A percentile compares a stretch with the other conserved stretches of the same genome.
phyloP scores from a whole-genome alignment of 306 rosid genomes.

The Lagenaria siceraria region DNA sequence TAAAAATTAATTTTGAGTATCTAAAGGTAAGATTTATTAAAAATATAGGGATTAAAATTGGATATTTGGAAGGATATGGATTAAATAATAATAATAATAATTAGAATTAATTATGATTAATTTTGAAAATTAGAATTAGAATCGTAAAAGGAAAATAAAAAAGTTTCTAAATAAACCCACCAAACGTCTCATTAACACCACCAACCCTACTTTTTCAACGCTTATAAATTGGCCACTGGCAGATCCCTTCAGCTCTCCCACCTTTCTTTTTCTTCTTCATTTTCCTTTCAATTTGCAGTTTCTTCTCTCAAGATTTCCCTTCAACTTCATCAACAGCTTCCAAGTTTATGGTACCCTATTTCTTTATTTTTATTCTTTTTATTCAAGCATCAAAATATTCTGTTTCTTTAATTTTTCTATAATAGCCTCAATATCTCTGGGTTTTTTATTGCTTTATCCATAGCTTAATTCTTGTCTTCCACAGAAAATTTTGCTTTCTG shows the following conservation, averaged over 20 bases:
- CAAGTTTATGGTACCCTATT: not conserved
- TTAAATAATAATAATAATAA: no score
- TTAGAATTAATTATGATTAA: not conserved
- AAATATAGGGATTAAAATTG: no score
- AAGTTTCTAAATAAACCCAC: not conserved
- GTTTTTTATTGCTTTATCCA: not conserved
- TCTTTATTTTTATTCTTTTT: not conserved
- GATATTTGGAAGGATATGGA: no score
- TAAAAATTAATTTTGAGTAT: no score
- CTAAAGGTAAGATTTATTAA: no score
- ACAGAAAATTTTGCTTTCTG: not conserved
- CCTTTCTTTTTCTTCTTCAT: not conserved
- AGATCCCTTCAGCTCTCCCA: not conserved
- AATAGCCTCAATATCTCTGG: not conserved
- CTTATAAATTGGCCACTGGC: not conserved
- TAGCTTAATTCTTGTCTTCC: not conserved
- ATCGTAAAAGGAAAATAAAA: not conserved
- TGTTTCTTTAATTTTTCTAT: not conserved
- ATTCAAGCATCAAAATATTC: not conserved
- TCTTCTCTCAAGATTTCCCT: not conserved
- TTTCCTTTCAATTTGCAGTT: not conserved
- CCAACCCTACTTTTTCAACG: not conserved
- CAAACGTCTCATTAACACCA: not conserved
- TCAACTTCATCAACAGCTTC: not conserved
- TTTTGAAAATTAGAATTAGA: not conserved